Evolutionary conservation across 2,329 filamentous ascomycete genomes (phyloP).

Genomic region (Arthrobotrys musiformis): DNA sequence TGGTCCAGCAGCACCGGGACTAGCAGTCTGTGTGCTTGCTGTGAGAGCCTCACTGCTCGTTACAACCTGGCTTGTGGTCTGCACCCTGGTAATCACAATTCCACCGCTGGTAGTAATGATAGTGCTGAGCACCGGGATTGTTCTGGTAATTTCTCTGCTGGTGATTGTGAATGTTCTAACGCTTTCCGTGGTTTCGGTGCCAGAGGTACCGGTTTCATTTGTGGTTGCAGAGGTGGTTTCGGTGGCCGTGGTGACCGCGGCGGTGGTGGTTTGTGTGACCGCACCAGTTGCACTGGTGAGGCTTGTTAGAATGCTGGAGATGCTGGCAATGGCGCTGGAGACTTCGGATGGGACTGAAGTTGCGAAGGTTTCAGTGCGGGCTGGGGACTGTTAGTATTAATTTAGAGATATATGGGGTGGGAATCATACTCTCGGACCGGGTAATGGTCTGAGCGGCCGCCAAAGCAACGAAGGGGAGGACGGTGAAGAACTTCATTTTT

Average conservation of each 20-base stretch:
- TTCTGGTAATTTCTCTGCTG: too few relatives aligned
- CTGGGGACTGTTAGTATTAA: background rate
- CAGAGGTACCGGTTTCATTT: background rate
- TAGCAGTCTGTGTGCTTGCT: slow-evolving; percentile 14
- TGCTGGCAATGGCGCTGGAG: background rate
- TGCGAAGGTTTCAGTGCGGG: background rate
- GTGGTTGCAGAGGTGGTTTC: background rate
- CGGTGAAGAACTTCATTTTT: slow-evolving; percentile 43
- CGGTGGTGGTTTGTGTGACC: background rate
- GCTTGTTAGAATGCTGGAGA: background rate
- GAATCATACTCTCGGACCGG: background rate
- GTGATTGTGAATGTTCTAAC: background rate
- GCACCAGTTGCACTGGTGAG: background rate
- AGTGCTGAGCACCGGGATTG: too few relatives aligned
- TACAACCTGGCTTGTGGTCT: background rate
- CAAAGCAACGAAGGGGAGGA: slow-evolving; percentile 29
- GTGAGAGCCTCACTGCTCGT: background rate
- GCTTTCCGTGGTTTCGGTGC: background rate
- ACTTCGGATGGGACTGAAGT: background rate
- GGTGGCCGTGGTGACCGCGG: background rate
- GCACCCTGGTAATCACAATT: too few relatives aligned
- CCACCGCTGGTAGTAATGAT: too few relatives aligned
- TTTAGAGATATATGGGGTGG: background rate
- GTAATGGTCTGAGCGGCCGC: slow-evolving; percentile 16
- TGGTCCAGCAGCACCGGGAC: slow-evolving; percentile 34